A percentile compares a stretch with the other conserved stretches of the same genome.
Evolutionary conservation across 2,329 filamentous ascomycete genomes (phyloP).

Genomic region (Rhexocercosporidium sp.): DNA sequence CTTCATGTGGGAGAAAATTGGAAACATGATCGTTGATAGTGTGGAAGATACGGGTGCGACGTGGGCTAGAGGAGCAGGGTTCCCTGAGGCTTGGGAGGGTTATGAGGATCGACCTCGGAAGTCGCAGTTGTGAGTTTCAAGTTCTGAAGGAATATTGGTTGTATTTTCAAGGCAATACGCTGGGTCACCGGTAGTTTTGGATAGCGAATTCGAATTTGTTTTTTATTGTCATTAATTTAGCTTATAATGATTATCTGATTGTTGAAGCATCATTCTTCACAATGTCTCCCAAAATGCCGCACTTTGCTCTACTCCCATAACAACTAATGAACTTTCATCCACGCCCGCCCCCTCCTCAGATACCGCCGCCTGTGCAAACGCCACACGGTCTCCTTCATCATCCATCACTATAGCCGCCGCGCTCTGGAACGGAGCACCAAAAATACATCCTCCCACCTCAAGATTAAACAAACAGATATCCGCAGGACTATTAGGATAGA

Average conservation of each 20-base stretch:
- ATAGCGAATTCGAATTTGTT: too few relatives aligned
- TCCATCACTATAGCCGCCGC: constrained; percentile 43
- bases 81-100: constrained; percentile 63
- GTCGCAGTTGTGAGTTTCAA: constrained; percentile 24
- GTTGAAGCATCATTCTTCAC: background rate
- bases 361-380: constrained; percentile 44
- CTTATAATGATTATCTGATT: background rate
- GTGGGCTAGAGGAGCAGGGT: constrained; percentile 69
- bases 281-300: background rate
- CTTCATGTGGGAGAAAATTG: constrained; percentile 64
- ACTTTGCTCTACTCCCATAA: constrained; percentile 17
- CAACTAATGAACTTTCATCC: constrained; percentile 11
- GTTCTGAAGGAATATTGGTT: background rate
- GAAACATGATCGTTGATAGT: constrained; percentile 66
- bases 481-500: constrained; percentile 21
- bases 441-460: constrained; percentile 37
- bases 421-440: constrained; percentile 43
- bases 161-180: background rate
- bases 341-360: constrained; percentile 32
- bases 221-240: background rate
- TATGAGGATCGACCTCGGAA: constrained; percentile 31
- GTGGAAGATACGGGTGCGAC: constrained; percentile 55
- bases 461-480: constrained; percentile 40
- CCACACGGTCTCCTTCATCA: constrained; percentile 41
- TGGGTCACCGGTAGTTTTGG: too few relatives aligned